Conservation (phyloP, 331 rosid species). For the Acacia concinna region DNA sequence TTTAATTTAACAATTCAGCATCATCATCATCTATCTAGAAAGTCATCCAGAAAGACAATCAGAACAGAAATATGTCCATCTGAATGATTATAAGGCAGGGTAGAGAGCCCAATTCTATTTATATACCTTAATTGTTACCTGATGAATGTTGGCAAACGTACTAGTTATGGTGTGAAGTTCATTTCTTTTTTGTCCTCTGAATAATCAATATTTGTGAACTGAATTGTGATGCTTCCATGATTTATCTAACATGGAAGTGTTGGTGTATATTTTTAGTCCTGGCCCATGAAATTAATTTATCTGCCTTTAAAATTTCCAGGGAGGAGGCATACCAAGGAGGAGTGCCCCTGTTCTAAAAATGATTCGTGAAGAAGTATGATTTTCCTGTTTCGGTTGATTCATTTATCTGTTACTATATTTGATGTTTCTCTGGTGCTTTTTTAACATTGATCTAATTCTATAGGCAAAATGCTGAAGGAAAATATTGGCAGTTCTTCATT, state of each 20-base stretch:
- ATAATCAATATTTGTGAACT: neutral
- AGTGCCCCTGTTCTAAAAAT: conserved; percentile 73
- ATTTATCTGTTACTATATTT: neutral
- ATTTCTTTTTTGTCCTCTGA: neutral
- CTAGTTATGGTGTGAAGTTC: neutral
- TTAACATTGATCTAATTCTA: neutral
- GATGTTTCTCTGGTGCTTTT: neutral
- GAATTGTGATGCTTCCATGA: neutral
- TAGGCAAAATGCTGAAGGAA: neutral
- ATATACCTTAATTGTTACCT: neutral
- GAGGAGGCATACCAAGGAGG: conserved; percentile 95
- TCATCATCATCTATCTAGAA: neutral
- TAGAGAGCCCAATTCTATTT: neutral
- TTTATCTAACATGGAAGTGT: neutral
- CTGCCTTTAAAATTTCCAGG: conserved; percentile 47
- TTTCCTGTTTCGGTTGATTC: conserved; percentile 29
- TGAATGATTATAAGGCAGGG: neutral
- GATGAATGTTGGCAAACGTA: neutral
- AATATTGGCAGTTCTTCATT: conserved; percentile 3
- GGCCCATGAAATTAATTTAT: conserved; percentile 14
- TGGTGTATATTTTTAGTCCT: neutral
- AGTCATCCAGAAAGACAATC: neutral
- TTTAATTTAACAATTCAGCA: neutral
- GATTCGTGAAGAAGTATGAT: conserved; percentile 88
- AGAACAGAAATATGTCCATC: neutral